These are phyloP conservation scores for Liriodendron chinense DNA, from an alignment of 164 flowering plant species.

Conservation along the genomic window DNA sequence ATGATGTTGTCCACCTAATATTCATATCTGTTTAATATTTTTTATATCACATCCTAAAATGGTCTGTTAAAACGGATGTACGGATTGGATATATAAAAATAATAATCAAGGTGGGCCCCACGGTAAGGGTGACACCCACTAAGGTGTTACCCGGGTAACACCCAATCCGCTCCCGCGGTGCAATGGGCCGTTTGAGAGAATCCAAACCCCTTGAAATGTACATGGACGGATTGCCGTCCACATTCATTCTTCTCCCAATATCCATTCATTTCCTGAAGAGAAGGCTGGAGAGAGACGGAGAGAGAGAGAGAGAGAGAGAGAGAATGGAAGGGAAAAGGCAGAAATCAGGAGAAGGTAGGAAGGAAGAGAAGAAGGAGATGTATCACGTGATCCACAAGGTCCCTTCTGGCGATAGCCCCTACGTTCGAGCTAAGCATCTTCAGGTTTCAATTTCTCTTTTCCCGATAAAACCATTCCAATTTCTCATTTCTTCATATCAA, in stretches of 20 bases:
- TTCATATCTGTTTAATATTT: too few species aligned
- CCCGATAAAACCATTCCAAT: not conserved
- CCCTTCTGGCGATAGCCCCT: conserved; percentile 79
- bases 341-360: not conserved
- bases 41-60: too few species aligned
- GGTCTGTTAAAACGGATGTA: too few species aligned
- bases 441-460: conserved; percentile 44
- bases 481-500: not conserved
- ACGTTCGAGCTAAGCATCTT: conserved; percentile 78
- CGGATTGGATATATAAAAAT: too few species aligned
- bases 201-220: not conserved
- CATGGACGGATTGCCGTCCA: conserved; percentile 9
- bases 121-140: too few species aligned
- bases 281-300: not conserved
- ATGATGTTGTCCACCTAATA: too few species aligned
- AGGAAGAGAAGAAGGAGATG: conserved; percentile 21
- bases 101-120: too few species aligned
- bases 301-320: not conserved
- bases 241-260: not conserved
- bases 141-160: too few species aligned
- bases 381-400: conserved; percentile 76
- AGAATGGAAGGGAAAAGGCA: not conserved
- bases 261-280: not conserved
- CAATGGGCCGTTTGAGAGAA: not conserved
- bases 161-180: not conserved